A percentile compares a stretch with the other conserved stretches of the same genome.
Evolutionary conservation across 2,329 filamentous ascomycete species (phyloP).

Genomic region (Hymenoscyphus occultus): DNA sequence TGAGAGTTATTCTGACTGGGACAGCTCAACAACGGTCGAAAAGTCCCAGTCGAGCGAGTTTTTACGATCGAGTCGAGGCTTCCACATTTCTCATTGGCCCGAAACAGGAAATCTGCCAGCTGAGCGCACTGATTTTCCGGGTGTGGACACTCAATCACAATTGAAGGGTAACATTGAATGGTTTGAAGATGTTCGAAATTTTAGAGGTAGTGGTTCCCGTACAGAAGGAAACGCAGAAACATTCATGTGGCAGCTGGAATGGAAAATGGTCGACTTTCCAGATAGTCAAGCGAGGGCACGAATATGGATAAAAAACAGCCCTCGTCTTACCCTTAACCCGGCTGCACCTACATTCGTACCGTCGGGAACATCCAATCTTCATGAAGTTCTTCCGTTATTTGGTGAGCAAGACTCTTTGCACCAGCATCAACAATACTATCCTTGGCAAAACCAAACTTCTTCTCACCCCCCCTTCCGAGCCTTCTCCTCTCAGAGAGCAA

Average conservation of each 20-base stretch:
- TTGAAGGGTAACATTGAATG: neutral
- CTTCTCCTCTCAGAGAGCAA: neutral
- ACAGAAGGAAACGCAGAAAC: neutral
- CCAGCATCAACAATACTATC: conserved; percentile 2
- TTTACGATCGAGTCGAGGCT: too few species aligned
- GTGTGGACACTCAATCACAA: neutral
- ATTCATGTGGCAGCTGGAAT: conserved; percentile 1
- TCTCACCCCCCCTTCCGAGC: neutral
- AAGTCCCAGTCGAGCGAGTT: neutral
- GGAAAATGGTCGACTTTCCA: neutral
- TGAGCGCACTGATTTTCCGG: neutral
- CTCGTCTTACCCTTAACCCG: neutral
- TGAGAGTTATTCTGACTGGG: neutral
- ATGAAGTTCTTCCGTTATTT: neutral
- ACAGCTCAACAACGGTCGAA: neutral
- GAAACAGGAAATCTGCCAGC: neutral
- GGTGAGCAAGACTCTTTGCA: neutral
- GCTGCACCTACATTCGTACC: neutral
- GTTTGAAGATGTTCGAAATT: neutral
- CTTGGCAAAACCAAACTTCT: neutral
- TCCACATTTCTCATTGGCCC: too few species aligned
- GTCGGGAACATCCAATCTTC: neutral
- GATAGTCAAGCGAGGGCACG: neutral
- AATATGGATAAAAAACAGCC: neutral
- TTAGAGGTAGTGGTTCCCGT: neutral